A percentile compares a stretch with the other conserved stretches of the same genome.
These are phyloP conservation scores for Globisporangium spinosum DNA, from an alignment of 352 stramenopile species.

Conservation along the genomic window DNA sequence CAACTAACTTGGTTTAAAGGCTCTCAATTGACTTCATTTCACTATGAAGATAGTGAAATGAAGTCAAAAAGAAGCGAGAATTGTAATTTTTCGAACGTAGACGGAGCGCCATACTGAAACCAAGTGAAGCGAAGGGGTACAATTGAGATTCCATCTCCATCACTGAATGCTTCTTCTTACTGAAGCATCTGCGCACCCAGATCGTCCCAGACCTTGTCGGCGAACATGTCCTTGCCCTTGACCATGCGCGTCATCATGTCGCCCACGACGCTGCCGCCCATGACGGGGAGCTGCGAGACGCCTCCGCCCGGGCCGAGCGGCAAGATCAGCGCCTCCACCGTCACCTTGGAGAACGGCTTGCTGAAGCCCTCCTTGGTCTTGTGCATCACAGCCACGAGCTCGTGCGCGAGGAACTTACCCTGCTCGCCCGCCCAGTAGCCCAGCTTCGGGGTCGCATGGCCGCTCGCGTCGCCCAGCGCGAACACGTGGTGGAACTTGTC, in stretches of 20 bases:
- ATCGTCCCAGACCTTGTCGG: constrained; percentile 16
- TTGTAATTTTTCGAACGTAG: not conserved
- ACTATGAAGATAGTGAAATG: not conserved
- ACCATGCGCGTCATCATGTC: constrained; percentile 35
- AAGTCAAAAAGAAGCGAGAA: too few relatives aligned
- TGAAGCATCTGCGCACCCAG: constrained; percentile 8
- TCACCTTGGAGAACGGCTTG: constrained; percentile 29
- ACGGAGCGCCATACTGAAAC: not conserved
- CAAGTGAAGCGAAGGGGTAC: not conserved
- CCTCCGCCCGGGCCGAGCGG: constrained; percentile 31
- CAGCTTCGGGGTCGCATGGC: constrained; percentile 46
- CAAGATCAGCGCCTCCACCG: constrained; percentile 32
- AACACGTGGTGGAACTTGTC: constrained; percentile 48
- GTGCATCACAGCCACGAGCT: constrained; percentile 28
- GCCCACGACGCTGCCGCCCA: constrained; percentile 34
- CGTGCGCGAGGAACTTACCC: constrained; percentile 33
- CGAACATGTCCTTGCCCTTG: constrained; percentile 41
- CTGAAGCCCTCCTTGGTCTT: constrained; percentile 23
- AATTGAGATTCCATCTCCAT: not conserved
- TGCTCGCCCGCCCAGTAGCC: constrained; percentile 38
- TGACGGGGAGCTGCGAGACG: constrained; percentile 40
- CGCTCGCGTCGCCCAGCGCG: constrained; percentile 48
- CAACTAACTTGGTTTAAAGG: not conserved
- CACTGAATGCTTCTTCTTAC: not conserved
- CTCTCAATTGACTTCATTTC: not conserved